A percentile compares a stretch with the other conserved stretches of the same genome.
phyloP scores from a whole-genome alignment of 441 rosid genomes.

The Aleurites moluccanus region DNA sequence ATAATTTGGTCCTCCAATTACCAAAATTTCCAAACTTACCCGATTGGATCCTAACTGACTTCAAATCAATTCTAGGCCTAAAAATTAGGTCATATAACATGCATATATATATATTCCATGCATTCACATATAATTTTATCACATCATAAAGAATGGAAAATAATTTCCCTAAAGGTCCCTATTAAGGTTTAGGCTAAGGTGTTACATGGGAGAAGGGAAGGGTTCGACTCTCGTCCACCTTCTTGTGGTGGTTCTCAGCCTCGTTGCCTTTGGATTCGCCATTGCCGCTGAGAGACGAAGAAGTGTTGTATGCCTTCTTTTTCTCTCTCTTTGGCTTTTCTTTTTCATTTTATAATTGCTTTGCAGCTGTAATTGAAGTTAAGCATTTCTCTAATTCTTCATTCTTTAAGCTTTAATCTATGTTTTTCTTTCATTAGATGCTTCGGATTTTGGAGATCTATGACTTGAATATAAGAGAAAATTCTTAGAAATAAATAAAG shows the following conservation, averaged over 20 bases:
- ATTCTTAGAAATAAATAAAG: background rate
- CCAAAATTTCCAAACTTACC: no score
- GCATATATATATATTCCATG: no score
- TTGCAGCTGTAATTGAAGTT: background rate
- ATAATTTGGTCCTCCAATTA: no score
- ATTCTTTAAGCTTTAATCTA: background rate
- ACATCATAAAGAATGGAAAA: no score
- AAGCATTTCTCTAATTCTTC: background rate
- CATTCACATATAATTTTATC: no score
- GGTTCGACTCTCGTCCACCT: slow-evolving; percentile 70
- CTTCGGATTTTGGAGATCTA: slow-evolving; percentile 6
- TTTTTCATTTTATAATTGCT: background rate
- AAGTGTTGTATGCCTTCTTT: slow-evolving; percentile 60
- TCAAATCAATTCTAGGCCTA: no score
- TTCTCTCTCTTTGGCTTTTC: slow-evolving; percentile 5
- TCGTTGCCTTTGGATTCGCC: slow-evolving; percentile 87
- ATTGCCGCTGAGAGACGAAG: slow-evolving; percentile 91
- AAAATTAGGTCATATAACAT: no score
- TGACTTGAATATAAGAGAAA: background rate
- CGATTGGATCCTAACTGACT: no score
- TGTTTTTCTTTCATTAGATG: background rate
- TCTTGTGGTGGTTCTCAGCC: slow-evolving; percentile 65
- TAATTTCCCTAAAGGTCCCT: no score
- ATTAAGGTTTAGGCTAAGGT: no score
- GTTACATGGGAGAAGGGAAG: slow-evolving; percentile 72